Percentiles rank a stretch among this genome's conserved stretches.
phyloP scores from a whole-genome alignment of 768 basidiomycete species.

The Melanogaster broomeanus region DNA sequence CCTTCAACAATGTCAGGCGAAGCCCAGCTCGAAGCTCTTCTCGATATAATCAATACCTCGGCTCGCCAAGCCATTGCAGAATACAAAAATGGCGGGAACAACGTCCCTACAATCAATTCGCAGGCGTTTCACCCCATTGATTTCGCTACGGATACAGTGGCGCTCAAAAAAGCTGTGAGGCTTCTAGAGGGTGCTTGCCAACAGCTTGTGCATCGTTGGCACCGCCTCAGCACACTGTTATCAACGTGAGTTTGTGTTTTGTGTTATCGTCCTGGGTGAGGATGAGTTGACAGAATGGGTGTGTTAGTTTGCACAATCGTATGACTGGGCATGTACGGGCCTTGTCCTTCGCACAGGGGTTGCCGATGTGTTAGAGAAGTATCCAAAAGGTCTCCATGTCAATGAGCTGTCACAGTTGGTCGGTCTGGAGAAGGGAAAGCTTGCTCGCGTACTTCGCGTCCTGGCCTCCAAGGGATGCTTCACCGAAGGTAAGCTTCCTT shows the following conservation, averaged over 20 bases:
- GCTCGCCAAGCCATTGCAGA: slow-evolving; percentile 25
- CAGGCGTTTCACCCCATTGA: slow-evolving; percentile 24
- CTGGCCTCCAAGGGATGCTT: slow-evolving; percentile 34
- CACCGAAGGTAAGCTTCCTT: slow-evolving; percentile 24
- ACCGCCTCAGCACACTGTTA: slow-evolving; percentile 29
- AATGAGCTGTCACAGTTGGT: slow-evolving; percentile 26
- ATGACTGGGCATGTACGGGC: slow-evolving; percentile 27
- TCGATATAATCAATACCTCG: slow-evolving; percentile 32
- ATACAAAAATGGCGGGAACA: slow-evolving; percentile 23
- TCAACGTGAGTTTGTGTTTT: slow-evolving; percentile 16
- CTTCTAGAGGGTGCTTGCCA: slow-evolving; percentile 29
- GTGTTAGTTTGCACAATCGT: slow-evolving; percentile 15
- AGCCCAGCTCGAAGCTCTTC: slow-evolving; percentile 31
- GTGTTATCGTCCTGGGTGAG: neutral
- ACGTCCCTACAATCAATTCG: slow-evolving; percentile 28
- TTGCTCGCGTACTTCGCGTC: slow-evolving; percentile 29
- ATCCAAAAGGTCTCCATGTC: slow-evolving; percentile 31
- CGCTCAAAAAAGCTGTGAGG: slow-evolving; percentile 26
- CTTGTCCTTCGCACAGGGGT: slow-evolving; percentile 26
- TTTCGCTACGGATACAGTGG: slow-evolving; percentile 16
- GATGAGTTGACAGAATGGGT: neutral
- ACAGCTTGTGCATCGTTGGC: slow-evolving; percentile 28
- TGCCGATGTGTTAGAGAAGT: slow-evolving; percentile 25
- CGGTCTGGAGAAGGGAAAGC: slow-evolving; percentile 27
- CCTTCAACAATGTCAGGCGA: slow-evolving; percentile 19